phyloP scores from a whole-genome alignment of 2,329 filamentous ascomycete species.

The Paracoccidioides brasiliensis region DNA sequence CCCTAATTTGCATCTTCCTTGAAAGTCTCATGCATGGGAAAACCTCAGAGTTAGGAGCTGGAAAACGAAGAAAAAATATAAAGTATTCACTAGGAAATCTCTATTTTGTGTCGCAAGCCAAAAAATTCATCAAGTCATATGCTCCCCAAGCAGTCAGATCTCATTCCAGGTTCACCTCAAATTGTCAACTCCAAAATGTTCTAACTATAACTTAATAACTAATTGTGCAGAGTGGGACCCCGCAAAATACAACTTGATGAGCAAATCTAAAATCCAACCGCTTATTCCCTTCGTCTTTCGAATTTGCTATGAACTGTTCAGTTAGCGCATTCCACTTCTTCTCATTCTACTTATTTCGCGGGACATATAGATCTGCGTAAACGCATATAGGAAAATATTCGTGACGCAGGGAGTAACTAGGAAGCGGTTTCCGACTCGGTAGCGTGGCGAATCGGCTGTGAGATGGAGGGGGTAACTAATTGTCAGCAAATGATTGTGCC shows the following conservation, averaged over 20 bases:
- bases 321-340: constrained; percentile 22
- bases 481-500: neutral
- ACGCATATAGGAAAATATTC: constrained; percentile 34
- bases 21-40: no score
- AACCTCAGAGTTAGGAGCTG: no score
- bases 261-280: constrained; percentile 26
- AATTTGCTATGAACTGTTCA: constrained; percentile 20
- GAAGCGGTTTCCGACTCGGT: constrained; percentile 39
- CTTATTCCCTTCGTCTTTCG: constrained; percentile 22
- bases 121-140: no score
- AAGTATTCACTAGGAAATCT: no score
- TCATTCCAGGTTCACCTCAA: no score
- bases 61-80: no score
- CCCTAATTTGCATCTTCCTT: no score
- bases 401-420: constrained; percentile 37
- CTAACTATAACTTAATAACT: no score
- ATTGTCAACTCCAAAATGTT: no score
- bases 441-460: constrained; percentile 35
- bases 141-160: no score
- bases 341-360: constrained; percentile 18
- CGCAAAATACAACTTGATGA: constrained; percentile 10
- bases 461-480: constrained; percentile 1
- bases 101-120: no score
- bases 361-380: constrained; percentile 22
- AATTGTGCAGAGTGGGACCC: no score